Base-by-base conservation (phyloP, 164 flowering plant species). In the Nymphaea colorata region DNA sequence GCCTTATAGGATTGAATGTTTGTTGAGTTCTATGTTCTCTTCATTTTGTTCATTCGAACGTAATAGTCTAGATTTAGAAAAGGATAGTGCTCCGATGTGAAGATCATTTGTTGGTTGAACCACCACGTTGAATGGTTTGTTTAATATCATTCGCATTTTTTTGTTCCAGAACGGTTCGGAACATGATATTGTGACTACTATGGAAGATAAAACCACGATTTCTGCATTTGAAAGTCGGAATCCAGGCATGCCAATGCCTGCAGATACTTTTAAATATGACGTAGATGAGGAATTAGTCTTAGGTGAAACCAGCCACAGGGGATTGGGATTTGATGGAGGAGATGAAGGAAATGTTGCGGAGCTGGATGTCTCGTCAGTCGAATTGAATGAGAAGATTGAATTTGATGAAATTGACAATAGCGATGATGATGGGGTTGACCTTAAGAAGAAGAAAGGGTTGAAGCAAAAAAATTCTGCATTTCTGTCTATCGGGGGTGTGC, bases 401-500 rank as follows among this genome's bases (percentile, higher is more conserved):
- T 41, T 69, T 75, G 5, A 79, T 74, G 4, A 73, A 6, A 12
- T 8, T 77, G 43, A 70, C 68, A 64, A 76, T 70, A 55, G 73
- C 8, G 57, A 51, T 10, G 14, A 51, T 51, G 57, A 51, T 5
- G 53, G 11, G 53, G 11, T 5, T 7, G 6, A 64, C 74, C 72
- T 45, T 68, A 66, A 63, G 79, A 76, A 55, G 76, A 51, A 51
- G 57, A 47, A 62, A 61, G 51, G 61, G 44, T 45, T 5, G 61
- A 66, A 67, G 42, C 65, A 45, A 36, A 64, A 67, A 76, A 88
- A 90, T 75, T 75, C 80, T n/a, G 97, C 89, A 15, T 94, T 82
- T 70, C 64, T 94, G 74, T 76, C 93, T 4, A 86, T 94, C 65
- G 97, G 96, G 41, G 87, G 92, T 41, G 57, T 84, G 77, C 88